Conservation (phyloP, 768 basidiomycete species). For the Lyophyllum decastes region DNA sequence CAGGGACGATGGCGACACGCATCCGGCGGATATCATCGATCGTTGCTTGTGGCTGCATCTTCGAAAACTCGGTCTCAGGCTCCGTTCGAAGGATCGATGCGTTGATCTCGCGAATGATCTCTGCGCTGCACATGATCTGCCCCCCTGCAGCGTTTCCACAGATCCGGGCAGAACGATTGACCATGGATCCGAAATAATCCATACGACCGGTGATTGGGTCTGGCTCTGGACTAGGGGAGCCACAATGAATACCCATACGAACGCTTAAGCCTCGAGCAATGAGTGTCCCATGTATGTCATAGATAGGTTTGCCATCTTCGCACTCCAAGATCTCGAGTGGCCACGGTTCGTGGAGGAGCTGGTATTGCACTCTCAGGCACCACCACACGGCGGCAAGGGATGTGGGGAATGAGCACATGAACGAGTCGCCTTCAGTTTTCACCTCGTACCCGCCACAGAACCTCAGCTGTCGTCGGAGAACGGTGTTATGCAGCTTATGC, state of each 20-base stretch:
- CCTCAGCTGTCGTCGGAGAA: conserved; percentile 83
- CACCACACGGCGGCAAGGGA: conserved; percentile 87
- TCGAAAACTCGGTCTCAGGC: conserved; percentile 61
- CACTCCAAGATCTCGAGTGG: conserved; percentile 92
- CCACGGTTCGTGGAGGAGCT: conserved; percentile 84
- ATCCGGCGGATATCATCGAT: conserved; percentile 77
- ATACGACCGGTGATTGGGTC: conserved; percentile 92
- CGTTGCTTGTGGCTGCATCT: conserved; percentile 55
- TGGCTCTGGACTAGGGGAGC: conserved; percentile 83
- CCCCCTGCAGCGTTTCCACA: conserved; percentile 84
- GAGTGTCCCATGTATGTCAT: conserved; percentile 63
- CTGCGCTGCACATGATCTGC: conserved; percentile 89
- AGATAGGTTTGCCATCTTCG: conserved; percentile 83
- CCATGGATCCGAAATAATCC: conserved; percentile 98
- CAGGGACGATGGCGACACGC: conserved; percentile 66
- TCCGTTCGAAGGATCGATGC: conserved; percentile 58
- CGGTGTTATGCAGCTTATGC: conserved; percentile 85
- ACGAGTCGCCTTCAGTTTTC: conserved; percentile 99
- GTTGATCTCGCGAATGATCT: conserved; percentile 81
- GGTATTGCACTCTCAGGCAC: conserved; percentile 83
- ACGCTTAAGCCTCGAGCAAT: conserved; percentile 90
- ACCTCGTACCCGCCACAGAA: conserved; percentile 97
- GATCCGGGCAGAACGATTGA: conserved; percentile 90
- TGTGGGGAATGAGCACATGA: conserved; percentile 97
- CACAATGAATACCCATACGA: conserved; percentile 97